Conservation (phyloP, 2,329 filamentous ascomycete genomes). For the Monosporascus sp. region DNA sequence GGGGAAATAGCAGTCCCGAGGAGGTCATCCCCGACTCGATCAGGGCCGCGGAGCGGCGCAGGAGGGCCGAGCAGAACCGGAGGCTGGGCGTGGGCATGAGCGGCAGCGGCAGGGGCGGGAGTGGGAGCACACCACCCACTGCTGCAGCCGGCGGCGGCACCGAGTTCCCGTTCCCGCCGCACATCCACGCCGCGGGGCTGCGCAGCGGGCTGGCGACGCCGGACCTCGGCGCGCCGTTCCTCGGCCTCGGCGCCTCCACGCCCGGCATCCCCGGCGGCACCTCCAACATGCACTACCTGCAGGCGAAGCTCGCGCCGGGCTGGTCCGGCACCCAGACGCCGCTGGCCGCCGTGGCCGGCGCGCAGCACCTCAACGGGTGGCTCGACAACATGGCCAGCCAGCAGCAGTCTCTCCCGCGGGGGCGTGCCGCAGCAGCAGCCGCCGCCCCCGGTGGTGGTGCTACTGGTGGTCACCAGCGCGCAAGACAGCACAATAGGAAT, state of each 20-base stretch:
- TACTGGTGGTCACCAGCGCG: neutral
- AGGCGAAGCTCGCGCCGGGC: constrained; percentile 65
- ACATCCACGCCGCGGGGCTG: constrained; percentile 33
- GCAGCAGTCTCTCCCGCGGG: constrained; percentile 4
- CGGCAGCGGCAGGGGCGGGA: constrained; percentile 8
- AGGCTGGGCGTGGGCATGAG: constrained; percentile 12
- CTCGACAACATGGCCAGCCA: constrained; percentile 22
- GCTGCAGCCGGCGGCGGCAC: constrained; percentile 13
- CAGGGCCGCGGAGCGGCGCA: constrained; percentile 28
- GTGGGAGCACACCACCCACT: constrained; percentile 10
- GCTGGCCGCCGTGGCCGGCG: constrained; percentile 71
- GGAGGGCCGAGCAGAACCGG: constrained; percentile 27
- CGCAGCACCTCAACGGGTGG: constrained; percentile 53
- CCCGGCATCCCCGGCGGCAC: constrained; percentile 65
- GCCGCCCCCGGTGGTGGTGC: neutral
- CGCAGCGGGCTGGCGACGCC: constrained; percentile 27
- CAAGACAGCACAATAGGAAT: constrained; percentile 33
- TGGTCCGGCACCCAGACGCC: constrained; percentile 74
- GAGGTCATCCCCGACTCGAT: constrained; percentile 27
- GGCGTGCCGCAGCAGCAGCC: neutral
- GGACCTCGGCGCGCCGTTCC: constrained; percentile 51
- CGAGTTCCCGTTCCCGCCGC: constrained; percentile 28
- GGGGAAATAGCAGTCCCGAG: neutral
- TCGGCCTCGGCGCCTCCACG: constrained; percentile 47
- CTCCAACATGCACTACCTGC: constrained; percentile 76